A percentile compares a stretch with the other conserved stretches of the same genome.
Evolutionary conservation across 148 eudicot species (phyloP).

Genomic region (Vaccinium myrtillus): DNA sequence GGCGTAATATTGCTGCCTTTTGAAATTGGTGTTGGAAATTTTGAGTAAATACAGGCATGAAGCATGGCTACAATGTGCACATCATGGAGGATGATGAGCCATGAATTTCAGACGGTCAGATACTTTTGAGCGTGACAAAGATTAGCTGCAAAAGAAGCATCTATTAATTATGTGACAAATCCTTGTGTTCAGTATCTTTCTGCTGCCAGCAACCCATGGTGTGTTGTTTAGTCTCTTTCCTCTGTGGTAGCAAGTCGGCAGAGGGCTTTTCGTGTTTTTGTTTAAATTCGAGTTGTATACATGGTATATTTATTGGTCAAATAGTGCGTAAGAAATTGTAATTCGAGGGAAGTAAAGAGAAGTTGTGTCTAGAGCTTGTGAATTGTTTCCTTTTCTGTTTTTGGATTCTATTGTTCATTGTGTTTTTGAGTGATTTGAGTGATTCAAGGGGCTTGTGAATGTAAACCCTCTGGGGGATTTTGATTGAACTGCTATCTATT

Average conservation of each 20-base stretch:
- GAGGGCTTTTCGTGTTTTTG: constrained; percentile 8
- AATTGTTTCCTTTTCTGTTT: neutral
- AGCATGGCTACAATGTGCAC: constrained; percentile 37
- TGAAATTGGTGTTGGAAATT: neutral
- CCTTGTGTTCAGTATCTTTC: neutral
- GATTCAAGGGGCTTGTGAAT: constrained; percentile 16
- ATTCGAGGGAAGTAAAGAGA: neutral
- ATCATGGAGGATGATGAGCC: constrained; percentile 45
- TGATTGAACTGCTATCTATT: neutral
- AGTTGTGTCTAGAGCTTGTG: neutral
- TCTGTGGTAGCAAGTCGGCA: neutral
- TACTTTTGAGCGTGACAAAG: neutral
- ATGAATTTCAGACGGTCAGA: neutral
- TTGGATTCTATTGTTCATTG: neutral
- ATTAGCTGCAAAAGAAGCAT: neutral
- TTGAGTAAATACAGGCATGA: constrained; percentile 36
- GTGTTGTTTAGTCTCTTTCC: neutral
- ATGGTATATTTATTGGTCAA: neutral
- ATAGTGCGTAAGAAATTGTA: neutral
- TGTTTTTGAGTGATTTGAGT: constrained; percentile 12
- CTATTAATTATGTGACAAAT: neutral
- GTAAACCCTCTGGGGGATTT: constrained; percentile 13
- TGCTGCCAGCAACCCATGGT: neutral
- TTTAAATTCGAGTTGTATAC: constrained; percentile 2
- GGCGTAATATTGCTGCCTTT: neutral